A percentile compares a stretch with the other conserved stretches of the same genome.
Conservation (phyloP, 192 early-diverging fungal genomes). For the Podochytrium sp. region DNA sequence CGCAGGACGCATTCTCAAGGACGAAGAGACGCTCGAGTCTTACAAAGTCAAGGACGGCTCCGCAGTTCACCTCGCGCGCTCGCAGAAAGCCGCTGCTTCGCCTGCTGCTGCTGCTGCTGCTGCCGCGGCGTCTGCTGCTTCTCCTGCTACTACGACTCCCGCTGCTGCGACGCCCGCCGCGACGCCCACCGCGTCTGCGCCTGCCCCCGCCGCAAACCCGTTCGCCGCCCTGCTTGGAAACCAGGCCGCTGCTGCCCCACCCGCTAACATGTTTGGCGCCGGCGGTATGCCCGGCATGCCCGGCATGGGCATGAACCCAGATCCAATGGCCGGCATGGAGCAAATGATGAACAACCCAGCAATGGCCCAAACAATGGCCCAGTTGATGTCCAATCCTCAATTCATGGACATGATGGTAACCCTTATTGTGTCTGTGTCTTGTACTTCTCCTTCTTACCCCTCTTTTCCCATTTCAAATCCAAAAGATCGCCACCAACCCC, state of each 20-base stretch:
- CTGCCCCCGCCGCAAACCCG: conserved; percentile 44
- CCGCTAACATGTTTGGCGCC: conserved; percentile 38
- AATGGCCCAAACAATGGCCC: conserved; percentile 80
- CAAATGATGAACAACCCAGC: conserved; percentile 85
- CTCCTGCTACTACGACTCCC: conserved; percentile 36
- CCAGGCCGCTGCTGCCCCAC: conserved; percentile 39
- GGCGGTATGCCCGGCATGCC: conserved; percentile 52
- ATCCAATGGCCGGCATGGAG: conserved; percentile 43
- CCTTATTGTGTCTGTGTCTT: no score
- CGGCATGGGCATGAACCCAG: no score
- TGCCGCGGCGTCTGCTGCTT: conserved; percentile 38
- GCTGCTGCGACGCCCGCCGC: conserved; percentile 44
- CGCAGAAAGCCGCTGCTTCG: conserved; percentile 51
- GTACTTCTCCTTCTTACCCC: no score
- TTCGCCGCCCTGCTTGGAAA: conserved; percentile 27
- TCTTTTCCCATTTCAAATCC: no score
- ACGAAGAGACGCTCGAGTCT: conserved; percentile 71
- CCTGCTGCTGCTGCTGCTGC: conserved; percentile 34
- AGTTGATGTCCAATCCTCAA: conserved; percentile 81
- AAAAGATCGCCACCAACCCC: conserved; percentile 83
- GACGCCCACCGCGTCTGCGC: conserved; percentile 35
- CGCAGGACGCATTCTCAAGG: conserved; percentile 92
- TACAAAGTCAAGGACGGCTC: conserved; percentile 88
- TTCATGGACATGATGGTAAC: conserved; percentile 85
- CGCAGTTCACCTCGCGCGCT: conserved; percentile 92